Conservation (phyloP, 129 eudicot genomes). For the Kitagawia praeruptora region DNA sequence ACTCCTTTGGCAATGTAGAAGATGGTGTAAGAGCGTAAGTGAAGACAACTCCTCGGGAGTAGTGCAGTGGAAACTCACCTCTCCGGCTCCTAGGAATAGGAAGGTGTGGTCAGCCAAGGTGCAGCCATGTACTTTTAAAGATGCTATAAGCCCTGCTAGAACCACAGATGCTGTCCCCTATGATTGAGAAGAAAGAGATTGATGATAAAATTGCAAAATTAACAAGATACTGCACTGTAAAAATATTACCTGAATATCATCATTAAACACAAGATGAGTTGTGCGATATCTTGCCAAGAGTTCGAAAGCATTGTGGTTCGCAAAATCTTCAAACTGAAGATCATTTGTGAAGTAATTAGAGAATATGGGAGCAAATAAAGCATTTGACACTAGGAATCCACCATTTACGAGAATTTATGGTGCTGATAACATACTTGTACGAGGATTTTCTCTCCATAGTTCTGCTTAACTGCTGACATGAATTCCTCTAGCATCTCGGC, state of each 20-base stretch:
- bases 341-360: not conserved
- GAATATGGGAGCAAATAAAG: not conserved
- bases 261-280: conserved; percentile 80
- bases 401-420: not conserved
- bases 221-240: too few relatives aligned
- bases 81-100: conserved; percentile 25
- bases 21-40: not conserved
- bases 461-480: conserved; percentile 82
- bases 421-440: conserved; percentile 38
- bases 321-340: conserved; percentile 86
- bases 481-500: conserved; percentile 81
- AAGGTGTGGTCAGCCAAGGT: conserved; percentile 19
- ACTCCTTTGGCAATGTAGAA: not conserved
- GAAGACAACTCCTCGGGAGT: not conserved
- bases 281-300: conserved; percentile 67
- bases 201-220: not conserved
- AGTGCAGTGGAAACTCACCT: conserved; percentile 9
- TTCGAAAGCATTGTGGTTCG: conserved; percentile 94
- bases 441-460: conserved; percentile 88
- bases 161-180: conserved; percentile 35
- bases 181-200: not conserved
- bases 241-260: conserved; percentile 81
- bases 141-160: conserved; percentile 22
- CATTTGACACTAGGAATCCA: not conserved
- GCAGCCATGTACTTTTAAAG: conserved; percentile 18